Evolutionary conservation across 345 rosid species (phyloP), one percentile per base, ranked within the genome.

Genomic region (Jatropha curcas): DNA sequence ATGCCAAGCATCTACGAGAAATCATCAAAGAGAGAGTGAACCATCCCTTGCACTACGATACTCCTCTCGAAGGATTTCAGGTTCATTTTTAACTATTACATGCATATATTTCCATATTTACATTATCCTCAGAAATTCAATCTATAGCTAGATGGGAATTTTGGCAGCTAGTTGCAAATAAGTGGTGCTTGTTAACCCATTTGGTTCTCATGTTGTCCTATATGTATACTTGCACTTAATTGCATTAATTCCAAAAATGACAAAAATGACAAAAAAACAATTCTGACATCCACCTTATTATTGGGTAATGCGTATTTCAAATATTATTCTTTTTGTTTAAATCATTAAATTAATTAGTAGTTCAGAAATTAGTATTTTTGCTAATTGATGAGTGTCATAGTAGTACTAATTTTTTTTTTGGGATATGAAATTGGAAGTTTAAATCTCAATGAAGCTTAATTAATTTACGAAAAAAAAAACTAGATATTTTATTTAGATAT

Each of bases 31-130:
- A 87, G 71, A 76, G 90, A 79, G 90, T 94, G 62, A 88, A 90
- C 81, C 98, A 92, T 81, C 94, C 97, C 5, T 28, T 83, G 60
- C 93, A 87, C 73, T 94, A 86, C 35, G 88, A 94, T 73, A 86
- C 90, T 50, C 98, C 98, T 30, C 93, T 92, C 51, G 35, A 83
- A 74, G 95, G 92, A 39, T 89, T 92, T 77, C 89, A 89, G 97
- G 98, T 90, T 31, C 1, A 2, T 16, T 19, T 50, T 20, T 48
- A 48, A 48, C 5, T 48, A 16, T 16, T 48, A n/a, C 17, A 2
- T 48, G 19, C n/a, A 48, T 7, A 16, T 16, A 12, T 46, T 17
- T 48, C 51, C 13, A 1, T 16, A 46, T 46, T 41, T 48, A 17
- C 53, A 48, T 48, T 48, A 48, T 48, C 53, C 53, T 17, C 45